Conservation (phyloP, 176 grass and related monocot species). For the sorghum (Sorghum bicolor) region DNA sequence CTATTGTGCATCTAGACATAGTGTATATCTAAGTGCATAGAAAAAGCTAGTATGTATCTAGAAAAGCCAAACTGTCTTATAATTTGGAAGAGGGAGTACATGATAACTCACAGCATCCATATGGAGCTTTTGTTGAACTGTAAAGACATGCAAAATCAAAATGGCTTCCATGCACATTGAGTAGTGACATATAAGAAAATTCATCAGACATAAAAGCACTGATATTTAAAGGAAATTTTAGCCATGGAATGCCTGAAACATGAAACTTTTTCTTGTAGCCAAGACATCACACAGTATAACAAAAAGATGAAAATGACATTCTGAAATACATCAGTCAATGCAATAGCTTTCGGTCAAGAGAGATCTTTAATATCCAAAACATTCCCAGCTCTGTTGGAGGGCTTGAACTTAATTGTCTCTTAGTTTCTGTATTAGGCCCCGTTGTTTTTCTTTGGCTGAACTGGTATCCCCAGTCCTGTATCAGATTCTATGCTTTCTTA, state of each 20-base stretch:
- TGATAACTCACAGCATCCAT: background rate
- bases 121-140: background rate
- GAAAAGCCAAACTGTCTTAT: background rate
- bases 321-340: background rate
- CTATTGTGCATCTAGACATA: background rate
- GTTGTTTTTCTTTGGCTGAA: no score
- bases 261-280: background rate
- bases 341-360: constrained; percentile 4
- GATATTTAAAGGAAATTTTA: constrained; percentile 6
- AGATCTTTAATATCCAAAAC: background rate
- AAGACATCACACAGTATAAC: background rate
- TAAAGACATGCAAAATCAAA: background rate
- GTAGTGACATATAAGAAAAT: background rate
- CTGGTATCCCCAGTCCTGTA: no score
- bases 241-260: background rate
- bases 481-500: no score
- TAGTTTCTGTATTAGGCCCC: no score
- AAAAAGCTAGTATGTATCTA: background rate
- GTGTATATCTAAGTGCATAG: background rate
- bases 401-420: no score
- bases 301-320: constrained; percentile 6
- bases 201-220: constrained; percentile 6
- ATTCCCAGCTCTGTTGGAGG: background rate
- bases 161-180: background rate
- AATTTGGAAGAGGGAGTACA: background rate